Base-by-base conservation (phyloP, 1,284 basidiomycete genomes). In the Pisolithus thermaeus region DNA sequence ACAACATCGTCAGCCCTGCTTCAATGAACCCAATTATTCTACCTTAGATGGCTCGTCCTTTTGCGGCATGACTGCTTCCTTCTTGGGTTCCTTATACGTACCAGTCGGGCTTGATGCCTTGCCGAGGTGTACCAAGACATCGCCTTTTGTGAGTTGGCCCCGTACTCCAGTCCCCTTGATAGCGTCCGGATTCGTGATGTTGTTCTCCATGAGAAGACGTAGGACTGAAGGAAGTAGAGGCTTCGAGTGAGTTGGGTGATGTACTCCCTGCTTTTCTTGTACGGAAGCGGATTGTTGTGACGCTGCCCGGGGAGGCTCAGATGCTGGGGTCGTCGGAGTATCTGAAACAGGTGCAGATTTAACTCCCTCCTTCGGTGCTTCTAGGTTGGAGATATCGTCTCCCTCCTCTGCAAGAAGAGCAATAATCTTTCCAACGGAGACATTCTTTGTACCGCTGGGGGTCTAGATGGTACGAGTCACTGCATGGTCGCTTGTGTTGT, bases 341-440 rank as follows among this genome's bases (percentile, higher is more conserved):
- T 61, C 58, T 8, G 52, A 41, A 49, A 55, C 57, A 8, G 58
- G 51, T 8, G 65, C 46, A 16, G 65, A 30, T 43, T 60, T 55
- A 3, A 66, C 50, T 36, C 77, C 73, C 54, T 88, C 81, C 56
- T 78, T 75, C 2, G 91, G 89, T 8, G 80, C 73, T 61, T 94
- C 80, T 37, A 94, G 80, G 62, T 89, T 88, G 52, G 90, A 85
- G 52, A 97, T 84, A 66, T 97, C 90, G 68, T 98, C 96, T 3
- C 95, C 95, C 69, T 97, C 92, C 70, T 98, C 95, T n/a, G 90
- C 95, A 12, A 96, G 78, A 49, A 99, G 78, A 16, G 93, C 96
- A 60, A 98, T 97, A 27, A 86, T 67, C 68, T 87, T 87, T 50
- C 94, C 94, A 38, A 99, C 91, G 3, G 85, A 78, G 50, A 99